A percentile compares a stretch with the other conserved stretches of the same genome.
Evolutionary conservation across 2,329 filamentous ascomycete genomes (phyloP).

Genomic region (Triangularia verruculosa): DNA sequence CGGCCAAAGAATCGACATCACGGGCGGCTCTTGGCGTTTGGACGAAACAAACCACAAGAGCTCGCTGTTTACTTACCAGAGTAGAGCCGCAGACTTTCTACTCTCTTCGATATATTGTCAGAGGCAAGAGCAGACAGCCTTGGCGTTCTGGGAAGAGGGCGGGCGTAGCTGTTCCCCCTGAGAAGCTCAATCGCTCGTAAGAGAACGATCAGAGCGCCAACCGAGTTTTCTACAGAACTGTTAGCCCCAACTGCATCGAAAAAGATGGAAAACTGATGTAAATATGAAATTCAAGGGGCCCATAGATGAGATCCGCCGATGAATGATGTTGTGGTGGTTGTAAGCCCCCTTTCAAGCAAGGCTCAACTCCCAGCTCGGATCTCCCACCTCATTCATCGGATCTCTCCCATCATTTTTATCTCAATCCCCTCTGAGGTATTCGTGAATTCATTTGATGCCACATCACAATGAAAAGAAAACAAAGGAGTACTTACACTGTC

Average conservation of each 20-base stretch:
- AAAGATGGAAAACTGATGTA: not conserved
- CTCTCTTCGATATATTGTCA: not conserved
- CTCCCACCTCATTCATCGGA: not conserved
- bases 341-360: not conserved
- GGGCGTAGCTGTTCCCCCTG: not conserved
- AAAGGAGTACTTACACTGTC: not conserved
- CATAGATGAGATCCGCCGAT: not conserved
- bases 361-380: not conserved
- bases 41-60: not conserved
- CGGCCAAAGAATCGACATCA: not conserved
- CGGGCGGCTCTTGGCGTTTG: not conserved
- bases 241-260: not conserved
- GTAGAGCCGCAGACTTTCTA: not conserved
- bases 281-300: not conserved
- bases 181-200: not conserved
- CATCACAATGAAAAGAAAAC: not conserved
- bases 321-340: not conserved
- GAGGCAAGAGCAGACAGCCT: not conserved
- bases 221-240: not conserved
- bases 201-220: not conserved
- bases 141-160: not conserved
- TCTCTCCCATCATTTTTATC: too few relatives aligned
- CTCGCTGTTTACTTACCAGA: not conserved
- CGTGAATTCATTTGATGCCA: not conserved
- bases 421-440: not conserved